Base-by-base conservation (phyloP, 495 filamentous ascomycete species). In the Cetradonia linearis region DNA sequence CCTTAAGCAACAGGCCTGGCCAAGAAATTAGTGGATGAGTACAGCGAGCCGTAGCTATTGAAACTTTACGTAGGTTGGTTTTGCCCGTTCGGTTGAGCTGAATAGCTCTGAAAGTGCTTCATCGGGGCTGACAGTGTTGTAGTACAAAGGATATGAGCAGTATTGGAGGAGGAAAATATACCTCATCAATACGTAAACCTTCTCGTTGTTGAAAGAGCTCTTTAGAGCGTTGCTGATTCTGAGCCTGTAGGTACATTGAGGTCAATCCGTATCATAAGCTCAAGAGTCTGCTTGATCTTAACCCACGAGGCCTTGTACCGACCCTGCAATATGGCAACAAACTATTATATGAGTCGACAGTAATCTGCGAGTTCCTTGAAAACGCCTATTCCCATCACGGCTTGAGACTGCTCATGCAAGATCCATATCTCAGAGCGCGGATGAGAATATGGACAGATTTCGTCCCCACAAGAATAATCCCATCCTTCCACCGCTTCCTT, bases 191-290 rank as follows among this genome's bases (percentile, higher is more conserved):
- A 48, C 50, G 33, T 36, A 10, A 23, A 33, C 10, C 18, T 13
- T 2, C 18, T n/a, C n/a, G n/a, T 30, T 3, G 31, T 4, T n/a
- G 20, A 18, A n/a, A 16, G 4, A n/a, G 31, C 30, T 5, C 18
- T n/a, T n/a, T 20, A n/a, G 8, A 33, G 18, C 18, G 6, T 53
- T 20, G 50, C 16, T 36, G 50, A 53, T 33, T 13, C 16, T 18
- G 2, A 23, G 31, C 5, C 9, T 33, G 31, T 34, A 53, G 50
- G 11, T 88, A 86, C 69, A 77, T 87, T 64, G 84, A 91, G 68
- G 73, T 84, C 64, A 86, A 87, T 67, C 86, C 86, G 6, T 87
- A 87, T 77, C 70, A 81, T 68, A 88, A 88, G 65, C 78, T 77
- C 0, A 69, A 77, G 34, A 78, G 77, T 10, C 82, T 87, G 18